Conservation (phyloP, 78 protist genomes). For the Dictyostelium capitatum region DNA sequence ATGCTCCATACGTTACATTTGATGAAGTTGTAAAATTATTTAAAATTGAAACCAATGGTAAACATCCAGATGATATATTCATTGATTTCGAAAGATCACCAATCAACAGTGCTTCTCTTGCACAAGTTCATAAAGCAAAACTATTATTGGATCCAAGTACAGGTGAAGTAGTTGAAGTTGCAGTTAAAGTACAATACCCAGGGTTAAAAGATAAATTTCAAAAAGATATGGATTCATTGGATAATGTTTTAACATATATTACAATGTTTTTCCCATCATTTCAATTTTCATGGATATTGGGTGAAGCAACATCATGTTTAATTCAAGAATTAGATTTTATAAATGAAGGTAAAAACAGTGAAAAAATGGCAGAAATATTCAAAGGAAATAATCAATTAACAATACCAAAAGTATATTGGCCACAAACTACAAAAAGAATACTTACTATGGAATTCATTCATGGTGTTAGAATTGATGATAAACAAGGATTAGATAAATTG, state of each 20-base stretch:
- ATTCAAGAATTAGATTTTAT: slow-evolving; percentile 81
- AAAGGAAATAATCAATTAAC: slow-evolving; percentile 24
- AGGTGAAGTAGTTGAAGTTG: slow-evolving; percentile 71
- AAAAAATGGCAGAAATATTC: slow-evolving; percentile 71
- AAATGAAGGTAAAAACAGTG: slow-evolving; percentile 76
- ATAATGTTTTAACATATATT: slow-evolving; percentile 37
- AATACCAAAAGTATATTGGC: slow-evolving; percentile 81
- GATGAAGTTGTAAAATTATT: slow-evolving; percentile 54
- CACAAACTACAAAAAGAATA: slow-evolving; percentile 59
- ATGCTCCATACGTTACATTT: slow-evolving; percentile 68
- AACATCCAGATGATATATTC: slow-evolving; percentile 69
- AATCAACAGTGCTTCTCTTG: slow-evolving; percentile 77
- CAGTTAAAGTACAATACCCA: slow-evolving; percentile 87
- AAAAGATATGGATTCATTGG: slow-evolving; percentile 56
- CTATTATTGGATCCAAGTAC: not conserved
- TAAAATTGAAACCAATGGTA: slow-evolving; percentile 39
- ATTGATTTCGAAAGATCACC: slow-evolving; percentile 74
- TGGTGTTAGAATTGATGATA: slow-evolving; percentile 76
- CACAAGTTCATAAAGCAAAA: slow-evolving; percentile 84
- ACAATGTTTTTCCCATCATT: slow-evolving; percentile 62
- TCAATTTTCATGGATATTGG: slow-evolving; percentile 81
- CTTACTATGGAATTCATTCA: slow-evolving; percentile 87
- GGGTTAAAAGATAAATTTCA: slow-evolving; percentile 46
- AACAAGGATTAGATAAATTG: slow-evolving; percentile 34
- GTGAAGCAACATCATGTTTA: slow-evolving; percentile 65